Base-by-base conservation (phyloP, 2,329 filamentous ascomycete species). In the Botrytis medusae region DNA sequence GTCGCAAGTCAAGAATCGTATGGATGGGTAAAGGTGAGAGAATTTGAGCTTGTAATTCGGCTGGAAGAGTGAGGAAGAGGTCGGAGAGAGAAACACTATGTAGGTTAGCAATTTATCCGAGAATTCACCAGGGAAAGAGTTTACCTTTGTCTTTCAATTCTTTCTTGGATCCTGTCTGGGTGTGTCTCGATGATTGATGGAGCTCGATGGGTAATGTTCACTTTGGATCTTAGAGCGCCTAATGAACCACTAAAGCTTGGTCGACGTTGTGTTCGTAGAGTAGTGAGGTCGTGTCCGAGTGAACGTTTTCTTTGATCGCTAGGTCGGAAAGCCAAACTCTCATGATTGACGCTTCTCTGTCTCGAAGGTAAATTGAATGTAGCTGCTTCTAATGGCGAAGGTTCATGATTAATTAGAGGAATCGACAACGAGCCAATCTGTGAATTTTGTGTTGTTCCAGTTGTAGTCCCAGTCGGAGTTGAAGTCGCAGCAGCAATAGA, bases 31-130 rank as follows among this genome's bases (percentile, higher is more conserved):
- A 83, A 1, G 86, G 85, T 4, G 87, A 85, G 68, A 91, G 86
- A 75, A 91, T 87, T 77, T 91, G 88, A 37, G 90, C 85, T 79
- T 91, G 89, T 63, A 91, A 81, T 80, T 91, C 89, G 74, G 85
- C 88, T 2, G 89, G 89, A 9, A 91, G 82, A 44, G 82, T 83
- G 34, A 87, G 82, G 75, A 91, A 90, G n/a, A 89, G 83, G 69
- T 88, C 84, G 73, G 88, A 86, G 61, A 90, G 85, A 2, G 86
- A 84, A 7, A 85, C 74, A 73, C 76, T 79, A 71, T 14, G 29
- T 22, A 20, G 18, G 42, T 70, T 29, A 70, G 68, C 37, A 22
- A 46, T 29, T 20, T 5, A 63, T 67, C 16, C 64, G 25, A 25
- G 40, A 4, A 22, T 29, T 20, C 54, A 34, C 29, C 4, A 46